Base-by-base conservation (phyloP, 805 yeast species). In the Suhomyces sp. region DNA sequence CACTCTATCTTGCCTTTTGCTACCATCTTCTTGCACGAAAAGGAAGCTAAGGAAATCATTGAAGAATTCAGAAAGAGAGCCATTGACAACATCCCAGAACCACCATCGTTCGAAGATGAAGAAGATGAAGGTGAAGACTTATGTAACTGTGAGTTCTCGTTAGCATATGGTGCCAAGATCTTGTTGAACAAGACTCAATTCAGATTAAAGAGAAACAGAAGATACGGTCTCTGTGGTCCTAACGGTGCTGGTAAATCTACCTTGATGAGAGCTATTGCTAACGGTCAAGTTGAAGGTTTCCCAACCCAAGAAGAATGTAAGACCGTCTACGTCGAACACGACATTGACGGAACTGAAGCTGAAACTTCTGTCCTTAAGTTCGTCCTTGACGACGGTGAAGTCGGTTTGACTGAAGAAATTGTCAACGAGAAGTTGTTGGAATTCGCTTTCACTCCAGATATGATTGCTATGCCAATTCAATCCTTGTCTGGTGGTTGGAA, bases 401-500 rank as follows among this genome's bases (percentile, higher is more conserved):
- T 83, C 65, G 89, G 88, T 74, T 73, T 75, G 65, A 78, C 90
- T 68, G 79, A 72, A 65, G 96, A 86, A 64, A 83, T 75, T 57
- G 89, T 89, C 64, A 77, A 72, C 62, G 82, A 73, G 60, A 89
- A 91, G 76, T 86, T 94, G 76, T 77, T 75, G 58, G 97, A 91
- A 79, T 93, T 94, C 83, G 84, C 85, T 71, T 94, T 94, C 92
- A 68, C 94, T 66, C 93, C 89, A 55, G 97, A 86, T 72, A 94
- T 93, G 97, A 85, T 87, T 70, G 73, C 70, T 60, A 89, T 87
- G 96, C 96, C 97, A 71, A 93, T 93, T 76, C 85, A 90, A 72
- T 89, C 97, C 60, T 84, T 94, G 67, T 94, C 99, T 72, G 99
- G 99, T 87, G 99, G 99, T 86, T 93, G 99, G 99, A 94, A 94